phyloP scores from a whole-genome alignment of 75 land plant genomes.

The Pinus tabuliformis region DNA sequence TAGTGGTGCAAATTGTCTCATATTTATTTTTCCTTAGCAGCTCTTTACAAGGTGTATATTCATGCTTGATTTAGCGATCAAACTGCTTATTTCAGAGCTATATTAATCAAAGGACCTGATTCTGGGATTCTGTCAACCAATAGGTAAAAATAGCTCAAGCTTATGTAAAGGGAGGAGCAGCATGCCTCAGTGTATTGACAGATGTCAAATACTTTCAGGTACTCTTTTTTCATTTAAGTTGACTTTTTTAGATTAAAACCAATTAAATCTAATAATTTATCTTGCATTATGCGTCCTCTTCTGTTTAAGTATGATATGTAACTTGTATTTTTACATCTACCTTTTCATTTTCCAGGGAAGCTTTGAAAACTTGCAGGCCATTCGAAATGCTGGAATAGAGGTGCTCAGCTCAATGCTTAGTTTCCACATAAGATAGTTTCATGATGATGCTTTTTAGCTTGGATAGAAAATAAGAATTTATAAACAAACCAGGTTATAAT shows the following conservation, averaged over 20 bases:
- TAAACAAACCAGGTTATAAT: background rate
- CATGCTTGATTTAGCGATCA: background rate
- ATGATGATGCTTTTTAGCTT: background rate
- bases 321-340: background rate
- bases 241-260: background rate
- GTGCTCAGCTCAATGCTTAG: conserved; percentile 10
- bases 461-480: background rate
- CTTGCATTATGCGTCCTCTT: background rate
- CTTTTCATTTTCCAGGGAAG: conserved; percentile 33
- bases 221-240: background rate
- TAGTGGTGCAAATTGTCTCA: background rate
- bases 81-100: background rate
- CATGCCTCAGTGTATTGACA: conserved; percentile 55
- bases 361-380: conserved; percentile 42
- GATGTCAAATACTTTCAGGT: conserved; percentile 52
- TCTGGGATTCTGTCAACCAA: background rate
- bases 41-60: background rate
- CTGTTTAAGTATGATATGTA: background rate
- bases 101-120: background rate
- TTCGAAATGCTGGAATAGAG: conserved; percentile 51
- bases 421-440: background rate
- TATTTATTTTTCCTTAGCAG: background rate
- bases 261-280: background rate
- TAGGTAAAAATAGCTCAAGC: conserved; percentile 49
- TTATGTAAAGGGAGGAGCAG: conserved; percentile 56